Evolutionary conservation across 169 alveolate genomes (phyloP), one percentile per base, ranked within the genome.

Genomic region (Cryptosporidium baileyi): DNA sequence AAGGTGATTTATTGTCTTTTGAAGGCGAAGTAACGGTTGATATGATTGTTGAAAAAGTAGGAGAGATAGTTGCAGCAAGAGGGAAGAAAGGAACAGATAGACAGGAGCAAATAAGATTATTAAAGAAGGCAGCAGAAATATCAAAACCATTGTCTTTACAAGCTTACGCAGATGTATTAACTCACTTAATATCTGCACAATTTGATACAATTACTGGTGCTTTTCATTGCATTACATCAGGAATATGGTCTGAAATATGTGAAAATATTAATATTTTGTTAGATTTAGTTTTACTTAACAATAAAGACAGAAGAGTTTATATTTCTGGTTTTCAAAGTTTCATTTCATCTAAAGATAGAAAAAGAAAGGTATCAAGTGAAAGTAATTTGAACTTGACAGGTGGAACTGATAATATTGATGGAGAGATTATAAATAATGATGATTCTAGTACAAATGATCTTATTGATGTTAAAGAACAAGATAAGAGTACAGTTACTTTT

Each of bases 61-160:
- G 74, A 22, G 89, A 81, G 67, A 81, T 81, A 24, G 80, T 81
- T 3, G 82, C 80, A 30, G 82, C 80, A 5, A 89, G 97, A 32
- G 97, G 97, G 11, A 91, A 94, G 60, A 82, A 95, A 24, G 97
- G 97, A 17, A 94, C 93, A 30, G 96, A 94, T 62, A 93, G 92
- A 26, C 91, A 89, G 67, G 97, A 94, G 49, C 94, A 95, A 43
- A 92, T 93, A 57, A 81, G 94, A 44, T 89, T 94, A 22, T 79
- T 94, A 52, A 91, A 93, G 79, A 89, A 91, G 15, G 89, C 94
- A 30, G 94, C 95, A 22, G 96, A 94, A 61, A 89, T 93, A 45
- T 94, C 96, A 43, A 93, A 91, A 63, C 89, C 90, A 15, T 80
- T 91, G 13, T 92, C 95, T 11, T 91, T 90, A 19, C 89, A 91